Evolutionary conservation across 306 rosid species (phyloP).

Genomic region (Calophaca sinica): DNA sequence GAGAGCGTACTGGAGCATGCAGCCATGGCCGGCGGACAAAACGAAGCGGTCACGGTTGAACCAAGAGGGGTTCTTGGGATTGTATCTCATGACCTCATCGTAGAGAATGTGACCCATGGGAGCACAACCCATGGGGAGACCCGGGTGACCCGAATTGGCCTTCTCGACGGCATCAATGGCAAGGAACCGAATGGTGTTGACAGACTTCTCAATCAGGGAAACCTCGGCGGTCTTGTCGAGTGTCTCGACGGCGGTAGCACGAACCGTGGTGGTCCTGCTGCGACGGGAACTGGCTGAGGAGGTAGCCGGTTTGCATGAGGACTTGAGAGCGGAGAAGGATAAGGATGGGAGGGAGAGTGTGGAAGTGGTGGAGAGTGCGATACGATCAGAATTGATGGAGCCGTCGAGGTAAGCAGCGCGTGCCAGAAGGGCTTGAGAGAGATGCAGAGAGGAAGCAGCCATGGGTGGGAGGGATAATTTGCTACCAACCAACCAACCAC

Average conservation of each 20-base stretch:
- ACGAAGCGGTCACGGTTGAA: slow-evolving; percentile 94
- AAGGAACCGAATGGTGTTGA: slow-evolving; percentile 91
- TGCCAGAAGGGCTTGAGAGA: slow-evolving; percentile 81
- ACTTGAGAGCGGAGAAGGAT: slow-evolving; percentile 81
- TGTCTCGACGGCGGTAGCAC: slow-evolving; percentile 82
- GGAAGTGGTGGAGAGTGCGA: slow-evolving; percentile 56
- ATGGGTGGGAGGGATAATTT: slow-evolving; percentile 17
- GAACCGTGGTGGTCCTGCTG: slow-evolving; percentile 21
- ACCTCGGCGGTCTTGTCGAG: slow-evolving; percentile 76
- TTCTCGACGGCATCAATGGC: slow-evolving; percentile 94
- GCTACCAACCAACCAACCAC: too few relatives aligned
- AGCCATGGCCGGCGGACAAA: slow-evolving; percentile 96
- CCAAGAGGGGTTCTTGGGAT: slow-evolving; percentile 93
- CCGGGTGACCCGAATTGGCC: slow-evolving; percentile 99
- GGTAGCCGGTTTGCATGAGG: slow-evolving; percentile 42
- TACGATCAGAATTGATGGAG: slow-evolving; percentile 56
- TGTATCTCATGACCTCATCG: slow-evolving; percentile 93
- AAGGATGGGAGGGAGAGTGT: slow-evolving; percentile 72
- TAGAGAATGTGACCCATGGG: slow-evolving; percentile 97
- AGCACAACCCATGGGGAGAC: slow-evolving; percentile 99
- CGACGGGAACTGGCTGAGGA: too few relatives aligned
- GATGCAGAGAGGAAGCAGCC: slow-evolving; percentile 83
- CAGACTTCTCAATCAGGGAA: slow-evolving; percentile 82
- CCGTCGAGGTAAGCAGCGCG: slow-evolving; percentile 73
- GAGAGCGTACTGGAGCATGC: slow-evolving; percentile 98